Conservation (phyloP, 768 basidiomycete genomes). For the Termitomyces titanicus region DNA sequence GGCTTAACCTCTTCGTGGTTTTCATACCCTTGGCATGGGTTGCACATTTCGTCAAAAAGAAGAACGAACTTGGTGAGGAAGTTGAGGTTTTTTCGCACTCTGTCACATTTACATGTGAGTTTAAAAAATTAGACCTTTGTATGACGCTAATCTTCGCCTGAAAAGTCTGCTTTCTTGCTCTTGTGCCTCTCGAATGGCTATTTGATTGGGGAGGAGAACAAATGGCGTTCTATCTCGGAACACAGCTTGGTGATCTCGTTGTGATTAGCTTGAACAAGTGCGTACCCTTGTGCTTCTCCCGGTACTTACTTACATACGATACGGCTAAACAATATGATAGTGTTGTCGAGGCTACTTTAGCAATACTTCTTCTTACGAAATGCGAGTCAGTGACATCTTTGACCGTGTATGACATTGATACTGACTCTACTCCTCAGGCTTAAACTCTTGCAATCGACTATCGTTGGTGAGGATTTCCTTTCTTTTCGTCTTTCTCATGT, state of each 20-base stretch:
- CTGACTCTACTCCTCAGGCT: constrained; percentile 35
- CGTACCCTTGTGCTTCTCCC: not conserved
- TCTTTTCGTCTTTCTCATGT: not conserved
- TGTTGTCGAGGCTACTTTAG: constrained; percentile 68
- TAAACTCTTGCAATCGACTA: constrained; percentile 63
- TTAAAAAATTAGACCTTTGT: not conserved
- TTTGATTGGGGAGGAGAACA: constrained; percentile 65
- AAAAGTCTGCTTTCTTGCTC: constrained; percentile 60
- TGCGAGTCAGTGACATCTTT: constrained; percentile 55
- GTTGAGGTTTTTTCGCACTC: constrained; percentile 27
- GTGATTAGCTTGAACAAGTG: constrained; percentile 25
- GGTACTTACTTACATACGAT: not conserved
- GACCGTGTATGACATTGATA: not conserved
- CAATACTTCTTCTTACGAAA: constrained; percentile 62
- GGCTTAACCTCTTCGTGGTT: constrained; percentile 55
- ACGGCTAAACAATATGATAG: constrained; percentile 26
- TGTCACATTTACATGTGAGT: constrained; percentile 35
- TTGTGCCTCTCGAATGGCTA: constrained; percentile 61
- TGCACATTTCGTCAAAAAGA: constrained; percentile 37
- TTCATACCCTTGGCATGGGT: constrained; percentile 62
- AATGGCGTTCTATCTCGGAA: constrained; percentile 54
- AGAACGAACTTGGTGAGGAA: constrained; percentile 4
- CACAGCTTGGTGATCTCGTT: constrained; percentile 65
- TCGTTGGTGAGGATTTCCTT: constrained; percentile 40
- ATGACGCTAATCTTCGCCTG: not conserved